Conservation (phyloP, 2,329 filamentous ascomycete species). For the Chaetomium strumarium region DNA sequence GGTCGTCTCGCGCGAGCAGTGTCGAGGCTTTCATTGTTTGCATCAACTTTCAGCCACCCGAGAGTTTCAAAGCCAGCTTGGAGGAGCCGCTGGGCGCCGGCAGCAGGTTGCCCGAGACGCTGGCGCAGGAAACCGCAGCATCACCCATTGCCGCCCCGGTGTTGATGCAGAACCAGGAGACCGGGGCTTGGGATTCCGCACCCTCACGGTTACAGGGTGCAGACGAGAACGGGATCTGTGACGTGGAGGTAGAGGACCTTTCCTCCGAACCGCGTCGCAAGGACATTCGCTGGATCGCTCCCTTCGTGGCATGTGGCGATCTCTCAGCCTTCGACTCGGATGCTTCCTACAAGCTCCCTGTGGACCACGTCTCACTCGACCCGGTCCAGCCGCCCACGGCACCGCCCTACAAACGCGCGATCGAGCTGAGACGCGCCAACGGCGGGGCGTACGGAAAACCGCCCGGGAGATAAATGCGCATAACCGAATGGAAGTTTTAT, state of each 20-base stretch:
- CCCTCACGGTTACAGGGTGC: constrained; percentile 13
- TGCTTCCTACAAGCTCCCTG: constrained; percentile 84
- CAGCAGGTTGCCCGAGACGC: constrained; percentile 46
- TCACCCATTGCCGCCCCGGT: constrained; percentile 37
- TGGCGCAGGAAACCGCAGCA: constrained; percentile 36
- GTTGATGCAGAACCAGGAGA: constrained; percentile 41
- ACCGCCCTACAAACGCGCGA: constrained; percentile 84
- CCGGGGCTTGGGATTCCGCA: constrained; percentile 38
- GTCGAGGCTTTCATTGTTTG: constrained; percentile 94
- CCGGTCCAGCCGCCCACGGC: constrained; percentile 94
- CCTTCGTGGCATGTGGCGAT: constrained; percentile 96
- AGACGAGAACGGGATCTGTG: constrained; percentile 36
- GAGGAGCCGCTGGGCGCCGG: constrained; percentile 68
- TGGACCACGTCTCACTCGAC: constrained; percentile 79
- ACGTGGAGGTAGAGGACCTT: constrained; percentile 46
- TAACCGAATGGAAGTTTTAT: background rate
- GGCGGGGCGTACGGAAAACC: constrained; percentile 76
- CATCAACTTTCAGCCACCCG: constrained; percentile 76
- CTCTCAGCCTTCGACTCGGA: constrained; percentile 92
- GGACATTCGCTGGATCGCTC: constrained; percentile 75
- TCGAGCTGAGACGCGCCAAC: constrained; percentile 72
- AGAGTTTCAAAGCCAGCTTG: constrained; percentile 67
- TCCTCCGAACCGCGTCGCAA: constrained; percentile 29
- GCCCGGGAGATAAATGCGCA: constrained; percentile 28
- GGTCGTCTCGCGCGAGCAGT: constrained; percentile 91